Evolutionary conservation across 1,139 yeast species (phyloP).

Genomic region (Geotrichum restrictum): DNA sequence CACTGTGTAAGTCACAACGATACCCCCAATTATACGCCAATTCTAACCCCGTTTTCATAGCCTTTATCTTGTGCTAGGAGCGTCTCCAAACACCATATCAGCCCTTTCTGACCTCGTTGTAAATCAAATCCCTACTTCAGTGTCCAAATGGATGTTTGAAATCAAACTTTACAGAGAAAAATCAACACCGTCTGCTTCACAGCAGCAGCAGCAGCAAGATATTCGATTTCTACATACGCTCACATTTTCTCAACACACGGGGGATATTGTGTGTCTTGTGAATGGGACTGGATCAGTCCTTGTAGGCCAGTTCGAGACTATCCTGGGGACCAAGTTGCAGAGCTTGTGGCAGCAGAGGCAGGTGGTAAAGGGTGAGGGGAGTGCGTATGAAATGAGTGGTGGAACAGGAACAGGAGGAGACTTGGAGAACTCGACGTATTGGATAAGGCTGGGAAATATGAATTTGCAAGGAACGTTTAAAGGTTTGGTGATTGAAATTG

Average conservation of each 20-base stretch:
- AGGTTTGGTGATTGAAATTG: conserved; percentile 62
- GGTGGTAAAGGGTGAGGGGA: conserved; percentile 72
- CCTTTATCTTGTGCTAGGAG: conserved; percentile 51
- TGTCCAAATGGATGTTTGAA: conserved; percentile 63
- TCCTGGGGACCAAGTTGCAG: conserved; percentile 52
- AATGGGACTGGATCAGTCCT: conserved; percentile 38
- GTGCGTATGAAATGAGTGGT: conserved; percentile 46
- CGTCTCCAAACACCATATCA: conserved; percentile 62
- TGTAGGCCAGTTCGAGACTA: conserved; percentile 35
- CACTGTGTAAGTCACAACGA: conserved; percentile 26
- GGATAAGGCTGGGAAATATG: conserved; percentile 60
- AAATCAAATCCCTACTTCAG: conserved; percentile 55
- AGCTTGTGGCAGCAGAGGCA: conserved; percentile 72
- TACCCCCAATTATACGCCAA: neutral
- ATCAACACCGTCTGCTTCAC: conserved; percentile 26
- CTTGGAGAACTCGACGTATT: conserved; percentile 31
- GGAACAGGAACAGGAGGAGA: conserved; percentile 22
- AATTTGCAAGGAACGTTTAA: conserved; percentile 71
- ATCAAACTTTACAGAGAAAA: conserved; percentile 64
- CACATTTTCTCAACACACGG: conserved; percentile 49
- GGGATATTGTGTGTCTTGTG: conserved; percentile 51
- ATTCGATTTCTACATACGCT: conserved; percentile 54
- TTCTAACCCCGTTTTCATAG: conserved; percentile 32
- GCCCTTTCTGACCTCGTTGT: conserved; percentile 64
- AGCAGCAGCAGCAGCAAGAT: conserved; percentile 28